Conservation (phyloP, 176 grass and related monocot genomes). For the Melocanna baccifera region DNA sequence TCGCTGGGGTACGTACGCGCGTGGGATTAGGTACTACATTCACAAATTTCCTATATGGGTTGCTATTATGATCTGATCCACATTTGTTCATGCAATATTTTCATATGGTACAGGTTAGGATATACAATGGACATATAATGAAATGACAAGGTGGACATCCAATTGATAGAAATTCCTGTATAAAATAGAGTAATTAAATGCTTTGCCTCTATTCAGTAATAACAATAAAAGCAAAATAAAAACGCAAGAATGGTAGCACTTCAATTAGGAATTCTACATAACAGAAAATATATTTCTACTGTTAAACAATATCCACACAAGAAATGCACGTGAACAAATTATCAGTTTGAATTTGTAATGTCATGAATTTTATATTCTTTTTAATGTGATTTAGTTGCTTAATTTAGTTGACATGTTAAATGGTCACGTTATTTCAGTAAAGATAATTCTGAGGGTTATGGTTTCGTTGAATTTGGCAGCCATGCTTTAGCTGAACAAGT, state of each 20-base stretch:
- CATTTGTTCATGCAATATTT: neutral
- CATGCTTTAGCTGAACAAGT: slow-evolving; percentile 58
- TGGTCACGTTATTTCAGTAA: slow-evolving; percentile 53
- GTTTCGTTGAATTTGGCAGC: slow-evolving; percentile 65
- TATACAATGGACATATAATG: neutral
- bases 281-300: neutral
- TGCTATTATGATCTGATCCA: neutral
- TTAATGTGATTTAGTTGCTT: neutral
- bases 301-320: neutral
- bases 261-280: neutral
- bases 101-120: neutral
- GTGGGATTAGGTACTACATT: neutral
- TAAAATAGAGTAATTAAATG: neutral
- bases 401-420: slow-evolving; percentile 9
- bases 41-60: neutral
- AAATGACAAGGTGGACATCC: neutral
- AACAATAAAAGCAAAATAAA: neutral
- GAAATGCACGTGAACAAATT: neutral
- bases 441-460: slow-evolving; percentile 69
- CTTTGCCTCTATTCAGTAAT: neutral
- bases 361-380: neutral
- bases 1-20: slow-evolving; percentile 53
- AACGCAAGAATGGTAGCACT: neutral
- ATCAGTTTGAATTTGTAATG: neutral
- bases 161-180: neutral